Evolutionary conservation across 2,329 filamentous ascomycete genomes (phyloP).

Genomic region (Fusarium palustre): DNA sequence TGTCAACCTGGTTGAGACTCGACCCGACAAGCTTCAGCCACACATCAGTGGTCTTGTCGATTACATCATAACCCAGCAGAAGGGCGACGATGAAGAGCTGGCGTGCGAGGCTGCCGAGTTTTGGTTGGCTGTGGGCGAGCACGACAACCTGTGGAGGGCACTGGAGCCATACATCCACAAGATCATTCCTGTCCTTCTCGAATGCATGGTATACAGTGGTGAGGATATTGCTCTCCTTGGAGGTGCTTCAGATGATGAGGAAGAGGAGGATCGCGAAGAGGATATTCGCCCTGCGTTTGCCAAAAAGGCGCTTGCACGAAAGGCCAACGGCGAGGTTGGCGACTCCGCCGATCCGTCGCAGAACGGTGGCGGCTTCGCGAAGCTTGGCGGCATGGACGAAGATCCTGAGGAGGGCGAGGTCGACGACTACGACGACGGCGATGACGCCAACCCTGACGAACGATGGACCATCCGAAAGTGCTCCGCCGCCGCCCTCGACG

Average conservation of each 20-base stretch:
- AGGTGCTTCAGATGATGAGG: slow-evolving; percentile 87
- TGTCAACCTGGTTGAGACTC: slow-evolving; percentile 89
- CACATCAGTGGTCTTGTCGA: slow-evolving; percentile 90
- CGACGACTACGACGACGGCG: slow-evolving; percentile 78
- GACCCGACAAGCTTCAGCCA: slow-evolving; percentile 89
- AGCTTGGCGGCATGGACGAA: slow-evolving; percentile 72
- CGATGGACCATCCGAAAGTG: slow-evolving; percentile 97
- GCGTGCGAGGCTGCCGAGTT: slow-evolving; percentile 97
- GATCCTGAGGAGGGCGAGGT: slow-evolving; percentile 91
- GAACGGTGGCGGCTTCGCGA: slow-evolving; percentile 67
- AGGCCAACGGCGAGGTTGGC: slow-evolving; percentile 64
- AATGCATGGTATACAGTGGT: slow-evolving; percentile 96
- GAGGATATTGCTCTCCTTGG: slow-evolving; percentile 91
- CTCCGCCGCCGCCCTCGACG: slow-evolving; percentile 93
- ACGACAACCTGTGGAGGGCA: slow-evolving; percentile 79
- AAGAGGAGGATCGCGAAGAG: slow-evolving; percentile 87
- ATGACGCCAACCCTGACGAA: slow-evolving; percentile 87
- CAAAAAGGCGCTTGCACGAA: slow-evolving; percentile 71
- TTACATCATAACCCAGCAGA: slow-evolving; percentile 92
- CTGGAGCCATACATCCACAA: slow-evolving; percentile 82
- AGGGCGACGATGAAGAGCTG: slow-evolving; percentile 86
- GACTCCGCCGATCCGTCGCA: slow-evolving; percentile 63
- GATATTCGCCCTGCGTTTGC: slow-evolving; percentile 95
- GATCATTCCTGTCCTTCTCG: slow-evolving; percentile 89
- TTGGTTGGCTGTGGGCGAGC: slow-evolving; percentile 93